Base-by-base conservation (phyloP, 1,284 basidiomycete species). In the Apiotrichum laibachii region DNA sequence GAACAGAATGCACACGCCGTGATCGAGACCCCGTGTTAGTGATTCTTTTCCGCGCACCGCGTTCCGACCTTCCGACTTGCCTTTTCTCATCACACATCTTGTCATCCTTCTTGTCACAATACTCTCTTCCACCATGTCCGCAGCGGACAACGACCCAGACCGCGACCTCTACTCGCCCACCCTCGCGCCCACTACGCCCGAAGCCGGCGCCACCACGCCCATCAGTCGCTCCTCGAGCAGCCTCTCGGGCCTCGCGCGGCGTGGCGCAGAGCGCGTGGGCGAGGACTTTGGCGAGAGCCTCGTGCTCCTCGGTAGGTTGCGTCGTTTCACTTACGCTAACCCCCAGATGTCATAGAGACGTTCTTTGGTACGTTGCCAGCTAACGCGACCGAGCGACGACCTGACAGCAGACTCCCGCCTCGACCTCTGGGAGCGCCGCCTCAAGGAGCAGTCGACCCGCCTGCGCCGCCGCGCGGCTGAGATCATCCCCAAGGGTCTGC, bases 401-500 rank as follows among this genome's bases (percentile, higher is more conserved):
- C 49, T 34, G 26, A 50, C 44, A 12, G 5, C 57, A 77, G 91
- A 95, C 77, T 92, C 92, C 3, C 86, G 90, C 64, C 81, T 96
- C 62, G 93, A 96, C 76, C 83, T 96, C 1, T 80, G 94, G 40
- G 91, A 95, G 71, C 86, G 93, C 42, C 86, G 86, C 57, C 83
- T 94, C 37, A 88, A 90, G 76, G 91, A 89, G 58, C 90, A 92
- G 67, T 87, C 89, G 59, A 88, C 91, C 62, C 83, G 85, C 57
- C 82, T 95, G 61, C 91, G 89, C 79, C 80, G 84, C 72, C 85
- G 85, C 67, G 90, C 92, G 0, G 89, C 88, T 62, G 83, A 84
- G 54, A 81, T 84, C 2, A 73, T 86, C 18, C 85, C 89, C 71
- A 86, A 80, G 54, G 75, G 75, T 1, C 61, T 79, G 22, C 62